Conservation (phyloP, 2,329 filamentous ascomycete species). For the Cladophialophora immunda region DNA sequence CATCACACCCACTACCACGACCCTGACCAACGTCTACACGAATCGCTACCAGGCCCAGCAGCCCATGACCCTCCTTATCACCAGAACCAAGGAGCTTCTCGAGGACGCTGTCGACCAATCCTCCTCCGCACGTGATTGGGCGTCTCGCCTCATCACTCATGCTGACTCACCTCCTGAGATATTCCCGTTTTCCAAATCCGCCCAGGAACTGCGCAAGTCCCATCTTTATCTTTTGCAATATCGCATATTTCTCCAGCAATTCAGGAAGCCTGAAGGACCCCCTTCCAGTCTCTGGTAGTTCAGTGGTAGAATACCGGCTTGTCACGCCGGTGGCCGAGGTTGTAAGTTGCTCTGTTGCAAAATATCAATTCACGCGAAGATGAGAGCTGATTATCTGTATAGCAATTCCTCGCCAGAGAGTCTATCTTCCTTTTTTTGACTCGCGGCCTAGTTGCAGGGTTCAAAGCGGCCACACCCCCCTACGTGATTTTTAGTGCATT, state of each 20-base stretch:
- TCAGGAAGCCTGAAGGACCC: conserved; percentile 5
- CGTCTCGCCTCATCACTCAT: conserved; percentile 15
- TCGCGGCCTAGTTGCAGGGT: neutral
- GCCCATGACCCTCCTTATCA: neutral
- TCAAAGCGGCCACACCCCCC: neutral
- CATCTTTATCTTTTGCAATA: conserved; percentile 14
- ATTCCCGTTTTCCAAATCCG: neutral
- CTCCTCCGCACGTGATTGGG: neutral
- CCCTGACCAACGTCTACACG: neutral
- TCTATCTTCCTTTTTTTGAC: conserved; percentile 2
- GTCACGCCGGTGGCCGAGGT: conserved; percentile 30
- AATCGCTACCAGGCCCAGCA: neutral
- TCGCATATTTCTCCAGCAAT: conserved; percentile 14
- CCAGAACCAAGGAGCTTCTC: neutral
- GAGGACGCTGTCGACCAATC: conserved; percentile 1
- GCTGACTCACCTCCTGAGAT: conserved; percentile 18
- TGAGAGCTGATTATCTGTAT: neutral
- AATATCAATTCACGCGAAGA: neutral
- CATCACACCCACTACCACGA: neutral
- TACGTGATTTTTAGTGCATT: conserved; percentile 2
- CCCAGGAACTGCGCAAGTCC: neutral
- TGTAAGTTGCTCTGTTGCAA: conserved; percentile 2
- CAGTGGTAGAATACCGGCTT: conserved; percentile 32
- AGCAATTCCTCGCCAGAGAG: conserved; percentile 29
- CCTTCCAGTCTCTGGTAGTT: conserved; percentile 26